These are phyloP conservation scores for Trichoderma parareesei DNA, from an alignment of 495 filamentous ascomycete genomes.

Conservation along the genomic window DNA sequence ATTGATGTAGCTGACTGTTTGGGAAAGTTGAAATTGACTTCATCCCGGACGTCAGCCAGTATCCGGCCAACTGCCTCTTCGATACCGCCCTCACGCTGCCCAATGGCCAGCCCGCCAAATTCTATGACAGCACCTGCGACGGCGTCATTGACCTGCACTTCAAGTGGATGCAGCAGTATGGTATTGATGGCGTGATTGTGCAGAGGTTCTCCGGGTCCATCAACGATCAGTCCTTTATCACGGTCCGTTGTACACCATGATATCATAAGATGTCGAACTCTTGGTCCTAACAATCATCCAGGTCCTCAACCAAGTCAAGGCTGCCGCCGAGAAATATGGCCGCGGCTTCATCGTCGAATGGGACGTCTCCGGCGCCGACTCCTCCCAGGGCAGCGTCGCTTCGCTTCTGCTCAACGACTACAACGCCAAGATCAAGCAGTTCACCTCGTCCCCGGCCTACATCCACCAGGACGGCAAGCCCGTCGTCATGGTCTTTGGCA, in stretches of 20 bases:
- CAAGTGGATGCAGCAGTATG: constrained; percentile 24
- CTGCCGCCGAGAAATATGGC: constrained; percentile 26
- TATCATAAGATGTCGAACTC: neutral
- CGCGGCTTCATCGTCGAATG: constrained; percentile 26
- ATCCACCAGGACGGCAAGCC: constrained; percentile 27
- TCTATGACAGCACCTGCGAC: constrained; percentile 27
- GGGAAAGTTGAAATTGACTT: constrained; percentile 23
- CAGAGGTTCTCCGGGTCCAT: constrained; percentile 25
- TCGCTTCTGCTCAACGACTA: constrained; percentile 20
- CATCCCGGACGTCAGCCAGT: constrained; percentile 24
- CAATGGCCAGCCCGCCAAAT: constrained; percentile 17
- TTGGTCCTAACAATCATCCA: constrained; percentile 14
- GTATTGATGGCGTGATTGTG: constrained; percentile 26
- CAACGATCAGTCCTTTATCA: constrained; percentile 20
- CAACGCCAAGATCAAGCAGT: constrained; percentile 15
- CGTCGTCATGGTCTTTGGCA: constrained; percentile 26
- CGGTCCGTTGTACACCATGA: constrained; percentile 14
- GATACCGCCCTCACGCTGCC: constrained; percentile 23
- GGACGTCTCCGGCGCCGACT: constrained; percentile 22
- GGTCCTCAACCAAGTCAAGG: constrained; percentile 20
- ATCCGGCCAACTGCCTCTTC: constrained; percentile 26
- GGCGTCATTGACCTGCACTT: constrained; percentile 27
- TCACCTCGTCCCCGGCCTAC: constrained; percentile 24
- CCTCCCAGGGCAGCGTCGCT: constrained; percentile 17
- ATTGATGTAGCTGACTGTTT: neutral